Evolutionary conservation across 305 asterid genomes (phyloP).

Genomic region (Withania somnifera): DNA sequence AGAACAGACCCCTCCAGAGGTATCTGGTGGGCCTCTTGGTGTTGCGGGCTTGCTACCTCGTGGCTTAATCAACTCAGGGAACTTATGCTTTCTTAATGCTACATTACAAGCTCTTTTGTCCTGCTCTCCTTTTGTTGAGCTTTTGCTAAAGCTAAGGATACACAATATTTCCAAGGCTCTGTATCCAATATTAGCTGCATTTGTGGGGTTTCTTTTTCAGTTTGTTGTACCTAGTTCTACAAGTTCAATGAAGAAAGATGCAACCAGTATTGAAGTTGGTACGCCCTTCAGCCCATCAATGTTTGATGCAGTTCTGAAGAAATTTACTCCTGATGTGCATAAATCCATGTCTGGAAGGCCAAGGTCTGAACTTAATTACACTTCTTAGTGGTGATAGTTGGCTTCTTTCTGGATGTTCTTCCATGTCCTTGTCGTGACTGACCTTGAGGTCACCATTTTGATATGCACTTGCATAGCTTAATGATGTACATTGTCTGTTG

Average conservation of each 20-base stretch:
- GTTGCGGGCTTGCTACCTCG: constrained; percentile 56
- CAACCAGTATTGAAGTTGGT: constrained; percentile 40
- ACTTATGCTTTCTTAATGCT: constrained; percentile 89
- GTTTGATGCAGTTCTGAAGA: constrained; percentile 66
- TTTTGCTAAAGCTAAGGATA: constrained; percentile 46
- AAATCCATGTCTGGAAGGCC: constrained; percentile 51
- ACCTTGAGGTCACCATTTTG: background rate
- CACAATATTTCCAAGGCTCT: constrained; percentile 47
- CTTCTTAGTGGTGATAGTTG: background rate
- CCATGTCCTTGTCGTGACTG: background rate
- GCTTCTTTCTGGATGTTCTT: background rate
- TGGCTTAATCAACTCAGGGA: constrained; percentile 81
- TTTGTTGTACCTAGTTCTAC: constrained; percentile 49
- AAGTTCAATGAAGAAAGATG: constrained; percentile 39
- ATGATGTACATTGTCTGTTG: background rate
- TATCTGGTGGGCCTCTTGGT: constrained; percentile 24
- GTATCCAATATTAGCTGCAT: constrained; percentile 68
- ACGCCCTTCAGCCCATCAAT: constrained; percentile 57
- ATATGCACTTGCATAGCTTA: background rate
- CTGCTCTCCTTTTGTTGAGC: constrained; percentile 75
- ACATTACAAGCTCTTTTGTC: constrained; percentile 86
- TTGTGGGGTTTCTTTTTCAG: constrained; percentile 55
- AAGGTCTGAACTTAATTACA: constrained; percentile 38
- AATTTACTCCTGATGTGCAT: constrained; percentile 79
- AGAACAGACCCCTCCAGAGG: constrained; percentile 18